Base-by-base conservation (phyloP, 345 rosid genomes). In the Eutrema yunnanense region DNA sequence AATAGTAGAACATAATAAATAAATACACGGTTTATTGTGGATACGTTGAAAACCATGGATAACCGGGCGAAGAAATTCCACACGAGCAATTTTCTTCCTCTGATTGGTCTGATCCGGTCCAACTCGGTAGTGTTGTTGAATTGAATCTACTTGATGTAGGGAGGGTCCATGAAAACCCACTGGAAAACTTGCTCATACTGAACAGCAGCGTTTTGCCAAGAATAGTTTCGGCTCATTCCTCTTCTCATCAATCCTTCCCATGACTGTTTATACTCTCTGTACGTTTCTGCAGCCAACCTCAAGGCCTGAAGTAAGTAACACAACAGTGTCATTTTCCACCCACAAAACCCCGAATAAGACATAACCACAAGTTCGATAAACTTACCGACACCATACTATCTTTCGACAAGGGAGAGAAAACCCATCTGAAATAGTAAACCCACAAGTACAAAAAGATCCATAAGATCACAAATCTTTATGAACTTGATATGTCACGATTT, bases 161-260 rank as follows among this genome's bases (percentile, higher is more conserved):
- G 96, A 10, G 82, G 87, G 77, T 89, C 98, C 6, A 83, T 60
- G 84, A 68, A 84, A 22, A 84, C 93, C 99, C 99, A 95, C 51
- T 86, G 82, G 8, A 95, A 91, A 36, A 88, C 86, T 81, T 91
- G 89, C 78, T 89, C 97, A 52, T 95, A 95, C 67, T 89, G 92
- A 59, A 57, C 56, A 0, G 98, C 97, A 29, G 97, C 98, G 41
- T 85, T 89, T 67, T 95, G 86, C 99, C 99, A 89, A 2, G 97
- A 82, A 69, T 52, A 86, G 81, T 89, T 87, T 69, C 49, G 78
- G 34, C 54, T 72, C 93, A 91, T 88, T 9, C 96, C 85, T 81
- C 97, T 89, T 77, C 62, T 88, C 92, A 88, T 88, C 74, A 94
- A 78, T 40, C 88, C 93, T 67, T 71, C 76, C 98, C 97, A 94